Evolutionary conservation across 345 rosid species (phyloP).

Genomic region (Carallia pectinifolia): DNA sequence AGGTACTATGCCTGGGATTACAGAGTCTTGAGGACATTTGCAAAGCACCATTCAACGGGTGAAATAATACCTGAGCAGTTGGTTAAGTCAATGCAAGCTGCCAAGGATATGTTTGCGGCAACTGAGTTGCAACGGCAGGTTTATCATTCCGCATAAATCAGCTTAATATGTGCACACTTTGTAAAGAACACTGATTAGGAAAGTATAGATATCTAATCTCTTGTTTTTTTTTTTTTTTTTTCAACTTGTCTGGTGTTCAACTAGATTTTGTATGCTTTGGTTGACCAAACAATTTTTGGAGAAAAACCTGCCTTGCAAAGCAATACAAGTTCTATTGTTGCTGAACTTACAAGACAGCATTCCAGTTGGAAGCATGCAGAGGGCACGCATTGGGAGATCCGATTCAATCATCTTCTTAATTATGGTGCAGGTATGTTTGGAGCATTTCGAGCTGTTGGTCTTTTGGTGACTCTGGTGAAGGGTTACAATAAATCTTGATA

Average conservation of each 20-base stretch:
- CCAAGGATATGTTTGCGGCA: conserved; percentile 90
- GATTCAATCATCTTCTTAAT: conserved; percentile 64
- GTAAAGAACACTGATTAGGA: no score
- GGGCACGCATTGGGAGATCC: conserved; percentile 82
- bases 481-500: neutral
- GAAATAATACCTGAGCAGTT: conserved; percentile 82
- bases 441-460: neutral
- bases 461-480: neutral
- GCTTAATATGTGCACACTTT: conserved; percentile 1
- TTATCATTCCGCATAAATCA: conserved; percentile 18
- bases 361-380: conserved; percentile 89
- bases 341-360: conserved; percentile 60
- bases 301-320: conserved; percentile 47
- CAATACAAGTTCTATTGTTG: conserved; percentile 57
- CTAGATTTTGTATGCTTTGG: conserved; percentile 72
- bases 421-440: conserved; percentile 75
- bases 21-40: conserved; percentile 74
- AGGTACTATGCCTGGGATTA: conserved; percentile 94
- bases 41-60: conserved; percentile 78
- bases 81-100: conserved; percentile 76
- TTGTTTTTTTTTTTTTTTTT: no score
- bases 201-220: no score
- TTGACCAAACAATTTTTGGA: conserved; percentile 87
- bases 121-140: conserved; percentile 98
- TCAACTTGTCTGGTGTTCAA: conserved; percentile 4